Evolutionary conservation across 345 rosid species (phyloP).

Genomic region (Psidium guajava): DNA sequence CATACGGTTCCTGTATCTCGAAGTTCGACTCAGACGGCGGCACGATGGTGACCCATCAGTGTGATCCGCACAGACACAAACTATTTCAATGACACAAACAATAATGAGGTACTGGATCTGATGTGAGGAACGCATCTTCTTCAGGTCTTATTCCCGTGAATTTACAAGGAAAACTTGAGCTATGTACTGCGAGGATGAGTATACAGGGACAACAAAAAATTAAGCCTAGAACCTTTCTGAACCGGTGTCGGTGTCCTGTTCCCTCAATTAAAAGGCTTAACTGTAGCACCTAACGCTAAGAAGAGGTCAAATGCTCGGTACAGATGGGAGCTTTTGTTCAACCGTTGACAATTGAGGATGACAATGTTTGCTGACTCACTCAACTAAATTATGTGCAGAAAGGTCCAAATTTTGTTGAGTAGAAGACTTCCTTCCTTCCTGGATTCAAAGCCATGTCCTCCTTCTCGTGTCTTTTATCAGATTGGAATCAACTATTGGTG

Average conservation of each 20-base stretch:
- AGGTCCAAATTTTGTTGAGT: background rate
- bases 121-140: background rate
- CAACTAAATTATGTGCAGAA: background rate
- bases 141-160: background rate
- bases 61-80: constrained; percentile 8
- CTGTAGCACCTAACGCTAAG: background rate
- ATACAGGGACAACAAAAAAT: background rate
- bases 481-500: background rate
- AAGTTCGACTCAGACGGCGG: constrained; percentile 12
- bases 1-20: constrained; percentile 20
- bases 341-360: background rate
- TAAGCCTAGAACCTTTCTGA: background rate
- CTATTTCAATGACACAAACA: background rate
- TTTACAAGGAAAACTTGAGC: background rate
- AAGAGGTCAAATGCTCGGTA: background rate
- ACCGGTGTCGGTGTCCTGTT: background rate
- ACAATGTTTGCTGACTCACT: background rate
- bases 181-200: background rate
- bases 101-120: background rate
- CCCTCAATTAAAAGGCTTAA: background rate
- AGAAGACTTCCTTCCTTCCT: background rate
- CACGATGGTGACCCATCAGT: constrained; percentile 12
- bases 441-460: background rate
- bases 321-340: background rate
- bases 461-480: background rate